These are phyloP conservation scores for Colletotrichum tanaceti DNA, from an alignment of 2,329 filamentous ascomycete genomes.

Conservation along the genomic window DNA sequence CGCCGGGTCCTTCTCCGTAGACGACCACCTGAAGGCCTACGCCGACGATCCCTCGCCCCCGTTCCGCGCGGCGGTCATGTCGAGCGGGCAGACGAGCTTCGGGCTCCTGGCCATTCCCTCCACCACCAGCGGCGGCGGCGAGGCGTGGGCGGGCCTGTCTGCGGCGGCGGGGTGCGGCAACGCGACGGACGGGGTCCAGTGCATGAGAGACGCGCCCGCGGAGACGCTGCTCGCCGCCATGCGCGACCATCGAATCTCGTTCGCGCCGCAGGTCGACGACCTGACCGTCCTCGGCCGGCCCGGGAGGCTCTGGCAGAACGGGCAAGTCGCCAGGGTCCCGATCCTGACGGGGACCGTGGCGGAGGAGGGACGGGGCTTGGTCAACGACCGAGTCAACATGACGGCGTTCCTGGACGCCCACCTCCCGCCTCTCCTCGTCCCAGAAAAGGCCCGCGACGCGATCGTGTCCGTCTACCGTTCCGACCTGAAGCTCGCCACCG, in stretches of 20 bases:
- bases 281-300: slow-evolving; percentile 38
- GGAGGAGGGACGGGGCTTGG: slow-evolving; percentile 44
- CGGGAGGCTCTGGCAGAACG: slow-evolving; percentile 42
- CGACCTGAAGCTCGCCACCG: slow-evolving; percentile 28
- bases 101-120: slow-evolving; percentile 39
- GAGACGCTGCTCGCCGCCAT: slow-evolving; percentile 41
- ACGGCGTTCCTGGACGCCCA: slow-evolving; percentile 41
- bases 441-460: not conserved
- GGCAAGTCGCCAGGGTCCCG: slow-evolving; percentile 41
- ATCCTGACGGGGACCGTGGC: slow-evolving; percentile 45
- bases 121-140: slow-evolving; percentile 22
- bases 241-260: slow-evolving; percentile 4
- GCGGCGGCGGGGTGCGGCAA: slow-evolving; percentile 40
- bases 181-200: slow-evolving; percentile 36
- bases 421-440: slow-evolving; percentile 25
- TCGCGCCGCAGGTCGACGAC: slow-evolving; percentile 43
- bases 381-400: slow-evolving; percentile 44
- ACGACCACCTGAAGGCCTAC: slow-evolving; percentile 44
- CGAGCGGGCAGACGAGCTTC: slow-evolving; percentile 47
- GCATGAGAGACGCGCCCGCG: slow-evolving; percentile 42
- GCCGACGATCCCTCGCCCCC: slow-evolving; percentile 35
- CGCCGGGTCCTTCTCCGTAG: slow-evolving; percentile 45
- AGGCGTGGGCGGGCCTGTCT: slow-evolving; percentile 41
- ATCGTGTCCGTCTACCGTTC: slow-evolving; percentile 43
- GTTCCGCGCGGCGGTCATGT: slow-evolving; percentile 46